Evolutionary conservation across 768 basidiomycete genomes (phyloP), one percentile per base, ranked within the genome.

Genomic region (Leccinum longicurvipes): DNA sequence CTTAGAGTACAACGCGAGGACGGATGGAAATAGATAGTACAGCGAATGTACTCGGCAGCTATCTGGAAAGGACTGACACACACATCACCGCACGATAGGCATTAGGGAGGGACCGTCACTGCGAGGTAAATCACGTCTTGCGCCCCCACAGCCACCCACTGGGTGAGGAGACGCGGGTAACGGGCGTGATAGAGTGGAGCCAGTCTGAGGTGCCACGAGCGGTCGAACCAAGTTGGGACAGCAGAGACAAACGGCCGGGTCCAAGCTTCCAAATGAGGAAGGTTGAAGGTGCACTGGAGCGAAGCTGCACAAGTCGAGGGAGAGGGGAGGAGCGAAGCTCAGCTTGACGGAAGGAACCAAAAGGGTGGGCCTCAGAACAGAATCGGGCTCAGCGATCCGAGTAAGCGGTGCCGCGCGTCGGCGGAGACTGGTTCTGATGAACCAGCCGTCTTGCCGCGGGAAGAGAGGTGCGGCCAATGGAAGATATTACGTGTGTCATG

Each of bases 361-460:
- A 50, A 36, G 12, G 6, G 21, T 57, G 57, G 44, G n/a, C 23
- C 36, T 42, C 39, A 47, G 44, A 39, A 61, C 29, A 47, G 44
- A 39, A 61, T 55, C 48, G 34, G 51, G 50, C 46, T 32, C 25
- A 57, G 57, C 49, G 57, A 63, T 58, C 52, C 60, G 59, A 50
- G 47, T 5, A 14, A 24, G 57, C 68, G 65, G 68, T 53, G 53
- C 65, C 65, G 39, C n/a, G 19, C n/a, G 69, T 69, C 71, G 67
- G 69, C 67, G 69, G 71, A 71, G 62, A 58, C 60, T 24, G 50
- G 50, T 25, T 57, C 54, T 31, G 45, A 34, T 29, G 51, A 41
- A 11, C 56, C 28, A 46, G 23, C 10, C 21, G 50, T 57, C 58
- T 53, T 65, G 69, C 69, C 70, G 70, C 68, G 70, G 70, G 68